Evolutionary conservation across 495 filamentous ascomycete genomes (phyloP), one percentile per base, ranked within the genome.

Genomic region (Cryomyces antarcticus): DNA sequence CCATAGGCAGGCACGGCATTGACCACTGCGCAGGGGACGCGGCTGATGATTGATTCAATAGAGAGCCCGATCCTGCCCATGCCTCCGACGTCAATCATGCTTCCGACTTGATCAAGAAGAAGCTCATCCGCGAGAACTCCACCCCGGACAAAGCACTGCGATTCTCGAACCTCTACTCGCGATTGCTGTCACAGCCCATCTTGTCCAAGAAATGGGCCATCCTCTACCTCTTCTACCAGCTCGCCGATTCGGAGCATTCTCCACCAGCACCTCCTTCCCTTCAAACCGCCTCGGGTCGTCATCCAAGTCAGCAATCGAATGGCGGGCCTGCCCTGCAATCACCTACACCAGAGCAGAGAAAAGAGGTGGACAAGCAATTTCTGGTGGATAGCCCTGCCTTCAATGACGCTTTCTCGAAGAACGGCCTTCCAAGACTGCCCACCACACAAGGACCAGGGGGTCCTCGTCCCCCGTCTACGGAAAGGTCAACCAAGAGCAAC

Each of bases 191-290:
- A 28, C 78, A 92, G 50, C 87, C 88, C 4, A 87, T 96, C 2
- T 67, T 99, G 30, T 78, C 77, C 51, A 80, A 93, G 58, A 99
- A 96, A 72, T 95, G 88, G 85, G 85, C 80, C 3, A 93, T 95
- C 49, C 67, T 99, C 5, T 85, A 88, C 55, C 70, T 99, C 37
- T 73, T 99, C 17, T 79, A 85, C 53, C 78, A 80, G 49, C 68
- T 97, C 47, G 75, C 77, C 0, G 67, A 71, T 17, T 39, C 38
- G 2, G 27, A 12, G 27, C 33, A 9, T 35, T 12, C 33, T 35
- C 7, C 33, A 35, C 1, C 33, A 35, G 12, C 33, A 35, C 33
- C 7, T 1, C 1, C 9, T 12, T 9, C 7, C 33, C 9, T 9
- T 12, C 9, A 9, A 35, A 9, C 9, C 27, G n/a, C 27, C 9